Evolutionary conservation across 495 filamentous ascomycete species (phyloP).

Genomic region (Podospora pseudocomata): DNA sequence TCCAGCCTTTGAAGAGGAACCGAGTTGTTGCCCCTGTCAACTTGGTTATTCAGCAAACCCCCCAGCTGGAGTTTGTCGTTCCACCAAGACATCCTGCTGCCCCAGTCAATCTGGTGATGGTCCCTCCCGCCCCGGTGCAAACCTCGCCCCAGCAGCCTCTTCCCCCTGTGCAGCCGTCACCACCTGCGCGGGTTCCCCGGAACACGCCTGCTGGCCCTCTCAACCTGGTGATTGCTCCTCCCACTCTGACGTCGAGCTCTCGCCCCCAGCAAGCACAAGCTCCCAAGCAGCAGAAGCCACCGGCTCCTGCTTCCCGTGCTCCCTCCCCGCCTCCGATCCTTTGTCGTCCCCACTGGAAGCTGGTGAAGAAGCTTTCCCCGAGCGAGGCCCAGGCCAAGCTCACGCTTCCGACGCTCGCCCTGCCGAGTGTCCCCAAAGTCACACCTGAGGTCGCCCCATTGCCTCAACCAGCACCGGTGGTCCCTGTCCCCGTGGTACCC

Average conservation of each 20-base stretch:
- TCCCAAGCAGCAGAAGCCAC: not conserved
- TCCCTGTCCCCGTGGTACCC: not conserved
- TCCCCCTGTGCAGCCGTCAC: no score
- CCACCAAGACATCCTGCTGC: not conserved
- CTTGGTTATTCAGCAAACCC: not conserved
- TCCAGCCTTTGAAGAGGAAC: not conserved
- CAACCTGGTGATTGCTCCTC: not conserved
- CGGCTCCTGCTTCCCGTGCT: not conserved
- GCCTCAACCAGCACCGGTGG: not conserved
- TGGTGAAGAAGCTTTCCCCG: not conserved
- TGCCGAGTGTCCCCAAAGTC: not conserved
- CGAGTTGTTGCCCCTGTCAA: not conserved
- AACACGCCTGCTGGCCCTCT: not conserved
- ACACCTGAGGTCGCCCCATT: not conserved
- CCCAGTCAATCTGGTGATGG: not conserved
- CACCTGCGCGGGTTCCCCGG: no score
- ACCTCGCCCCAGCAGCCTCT: not conserved
- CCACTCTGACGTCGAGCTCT: not conserved
- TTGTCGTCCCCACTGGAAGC: not conserved
- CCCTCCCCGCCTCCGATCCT: not conserved
- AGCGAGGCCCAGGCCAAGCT: not conserved
- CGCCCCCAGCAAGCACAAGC: not conserved
- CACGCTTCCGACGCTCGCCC: not conserved
- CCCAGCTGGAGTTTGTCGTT: not conserved
- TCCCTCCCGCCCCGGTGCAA: not conserved